Evolutionary conservation across 257 asterid genomes (phyloP).

Genomic region (Coffea eugenioides): DNA sequence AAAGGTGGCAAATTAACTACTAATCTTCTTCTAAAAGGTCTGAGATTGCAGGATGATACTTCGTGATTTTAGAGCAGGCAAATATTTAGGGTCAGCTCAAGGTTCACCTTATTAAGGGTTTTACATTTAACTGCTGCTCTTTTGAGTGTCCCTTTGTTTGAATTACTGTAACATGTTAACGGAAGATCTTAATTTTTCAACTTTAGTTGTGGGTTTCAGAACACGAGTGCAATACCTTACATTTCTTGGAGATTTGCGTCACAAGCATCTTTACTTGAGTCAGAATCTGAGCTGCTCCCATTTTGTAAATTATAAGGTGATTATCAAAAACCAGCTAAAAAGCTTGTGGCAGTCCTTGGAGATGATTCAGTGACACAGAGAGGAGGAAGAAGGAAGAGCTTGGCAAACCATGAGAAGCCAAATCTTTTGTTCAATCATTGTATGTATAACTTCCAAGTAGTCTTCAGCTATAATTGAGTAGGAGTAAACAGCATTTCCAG

Average conservation of each 20-base stretch:
- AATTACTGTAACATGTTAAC: not conserved
- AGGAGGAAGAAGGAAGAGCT: slow-evolving; percentile 31
- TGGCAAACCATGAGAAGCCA: slow-evolving; percentile 29
- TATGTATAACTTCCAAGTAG: slow-evolving; percentile 25
- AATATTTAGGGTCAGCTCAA: not conserved
- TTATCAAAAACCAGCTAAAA: slow-evolving; percentile 31
- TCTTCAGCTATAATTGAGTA: not conserved
- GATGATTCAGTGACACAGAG: slow-evolving; percentile 46
- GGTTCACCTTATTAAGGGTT: not conserved
- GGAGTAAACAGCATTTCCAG: not conserved
- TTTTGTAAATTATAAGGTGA: slow-evolving; percentile 28
- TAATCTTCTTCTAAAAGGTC: not conserved
- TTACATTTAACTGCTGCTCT: not conserved
- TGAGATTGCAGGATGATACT: not conserved
- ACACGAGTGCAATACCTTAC: not conserved
- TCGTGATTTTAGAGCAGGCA: not conserved
- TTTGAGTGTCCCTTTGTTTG: not conserved
- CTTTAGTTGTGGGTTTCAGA: not conserved
- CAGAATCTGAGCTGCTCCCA: not conserved
- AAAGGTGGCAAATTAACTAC: not conserved
- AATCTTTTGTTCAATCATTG: slow-evolving; percentile 66
- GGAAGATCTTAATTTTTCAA: not conserved
- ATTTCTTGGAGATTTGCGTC: not conserved
- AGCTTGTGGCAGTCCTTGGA: slow-evolving; percentile 69
- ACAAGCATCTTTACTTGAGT: not conserved